Conservation (phyloP, 306 rosid genomes). For the Begonia fuchsioides region DNA sequence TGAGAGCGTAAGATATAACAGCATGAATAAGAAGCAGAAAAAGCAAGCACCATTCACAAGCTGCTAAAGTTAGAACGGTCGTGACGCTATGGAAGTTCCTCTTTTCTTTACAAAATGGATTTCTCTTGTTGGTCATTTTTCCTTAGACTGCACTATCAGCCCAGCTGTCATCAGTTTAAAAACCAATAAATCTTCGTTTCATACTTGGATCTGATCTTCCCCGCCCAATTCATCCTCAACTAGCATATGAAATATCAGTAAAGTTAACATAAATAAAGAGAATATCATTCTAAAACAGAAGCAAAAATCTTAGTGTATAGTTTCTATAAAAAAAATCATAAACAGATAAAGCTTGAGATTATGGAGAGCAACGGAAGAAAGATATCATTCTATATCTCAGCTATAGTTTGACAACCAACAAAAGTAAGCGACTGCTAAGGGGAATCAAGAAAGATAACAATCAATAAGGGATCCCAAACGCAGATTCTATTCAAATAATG, state of each 20-base stretch:
- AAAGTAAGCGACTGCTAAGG: no score
- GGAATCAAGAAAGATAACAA: no score
- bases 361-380: no score
- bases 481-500: no score
- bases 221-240: conserved; percentile 19
- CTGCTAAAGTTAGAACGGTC: conserved; percentile 40
- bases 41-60: conserved; percentile 83
- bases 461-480: no score
- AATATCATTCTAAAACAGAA: no score
- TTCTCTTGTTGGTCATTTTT: conserved; percentile 39
- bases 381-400: no score
- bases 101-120: conserved; percentile 28
- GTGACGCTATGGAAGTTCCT: conserved; percentile 25
- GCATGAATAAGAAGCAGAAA: conserved; percentile 54
- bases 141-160: conserved; percentile 12
- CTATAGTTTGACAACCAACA: no score
- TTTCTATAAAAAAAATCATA: no score
- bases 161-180: conserved; percentile 7
- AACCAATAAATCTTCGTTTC: neutral
- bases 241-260: neutral
- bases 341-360: no score
- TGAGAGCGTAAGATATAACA: conserved; percentile 39
- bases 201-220: conserved; percentile 12
- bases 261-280: no score
- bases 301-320: no score